Conservation (phyloP, 2,329 filamentous ascomycete genomes). For the Pseudopithomyces maydicus region DNA sequence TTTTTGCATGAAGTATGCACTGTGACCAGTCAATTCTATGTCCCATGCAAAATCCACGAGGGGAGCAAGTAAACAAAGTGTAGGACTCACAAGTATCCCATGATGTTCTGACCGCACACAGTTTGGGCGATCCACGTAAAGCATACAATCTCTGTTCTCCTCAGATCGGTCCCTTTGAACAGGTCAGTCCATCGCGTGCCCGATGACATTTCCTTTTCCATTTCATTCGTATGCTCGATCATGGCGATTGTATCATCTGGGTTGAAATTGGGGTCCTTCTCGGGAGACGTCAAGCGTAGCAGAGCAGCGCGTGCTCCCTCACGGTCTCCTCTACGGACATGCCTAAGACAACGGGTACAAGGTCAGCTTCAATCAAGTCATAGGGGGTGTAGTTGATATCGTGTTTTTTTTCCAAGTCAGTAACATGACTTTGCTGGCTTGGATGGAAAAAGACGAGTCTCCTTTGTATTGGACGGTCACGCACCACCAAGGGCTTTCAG, state of each 20-base stretch:
- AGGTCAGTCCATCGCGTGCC: conserved; percentile 79
- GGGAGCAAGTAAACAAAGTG: not conserved
- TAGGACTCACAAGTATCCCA: conserved; percentile 46
- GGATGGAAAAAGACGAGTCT: too few species aligned
- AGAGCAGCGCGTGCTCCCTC: conserved; percentile 69
- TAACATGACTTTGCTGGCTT: too few species aligned
- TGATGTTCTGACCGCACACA: conserved; percentile 50
- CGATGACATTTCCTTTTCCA: conserved; percentile 71
- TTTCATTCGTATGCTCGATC: conserved; percentile 85
- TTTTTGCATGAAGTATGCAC: conserved; percentile 54
- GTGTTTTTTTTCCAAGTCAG: too few species aligned
- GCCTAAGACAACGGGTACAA: conserved; percentile 35
- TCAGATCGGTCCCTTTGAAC: conserved; percentile 76
- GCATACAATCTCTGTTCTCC: conserved; percentile 74
- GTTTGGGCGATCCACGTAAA: conserved; percentile 53
- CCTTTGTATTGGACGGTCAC: too few species aligned
- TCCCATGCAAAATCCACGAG: too few species aligned
- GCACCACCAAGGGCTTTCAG: conserved; percentile 70
- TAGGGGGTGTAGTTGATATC: too few species aligned
- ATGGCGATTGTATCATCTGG: conserved; percentile 70
- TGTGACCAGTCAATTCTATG: conserved; percentile 17
- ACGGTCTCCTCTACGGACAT: conserved; percentile 66
- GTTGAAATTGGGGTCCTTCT: conserved; percentile 61
- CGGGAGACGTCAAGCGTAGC: conserved; percentile 65
- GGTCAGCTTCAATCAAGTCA: too few species aligned